These are phyloP conservation scores for Phellopilus nigrolimitatus DNA, from an alignment of 1,284 basidiomycete genomes.

Conservation along the genomic window DNA sequence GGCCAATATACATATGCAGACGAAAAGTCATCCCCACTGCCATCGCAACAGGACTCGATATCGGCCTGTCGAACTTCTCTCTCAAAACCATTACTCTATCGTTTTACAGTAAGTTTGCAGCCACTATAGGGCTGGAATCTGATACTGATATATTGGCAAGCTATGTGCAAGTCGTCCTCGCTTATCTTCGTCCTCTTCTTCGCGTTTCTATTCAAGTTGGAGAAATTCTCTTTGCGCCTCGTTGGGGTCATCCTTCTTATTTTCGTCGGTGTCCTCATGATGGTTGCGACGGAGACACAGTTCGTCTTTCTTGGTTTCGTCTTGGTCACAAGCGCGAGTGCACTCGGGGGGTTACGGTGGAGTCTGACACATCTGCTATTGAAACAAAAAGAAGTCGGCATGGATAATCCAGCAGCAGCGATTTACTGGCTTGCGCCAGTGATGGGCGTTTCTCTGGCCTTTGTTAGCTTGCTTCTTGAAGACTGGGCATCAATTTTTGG, in stretches of 20 bases:
- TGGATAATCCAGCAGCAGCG: constrained; percentile 91
- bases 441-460: constrained; percentile 75
- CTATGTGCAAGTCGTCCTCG: constrained; percentile 98
- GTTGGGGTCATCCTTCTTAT: constrained; percentile 88
- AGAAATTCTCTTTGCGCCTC: constrained; percentile 81
- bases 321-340: constrained; percentile 86
- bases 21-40: constrained; percentile 85
- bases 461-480: constrained; percentile 70
- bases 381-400: constrained; percentile 79
- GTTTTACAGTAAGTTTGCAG: constrained; percentile 80
- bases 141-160: constrained; percentile 38
- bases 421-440: constrained; percentile 92
- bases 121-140: not conserved
- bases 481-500: constrained; percentile 70
- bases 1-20: constrained; percentile 41
- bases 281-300: constrained; percentile 92
- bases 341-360: constrained; percentile 90
- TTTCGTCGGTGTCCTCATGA: constrained; percentile 85
- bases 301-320: constrained; percentile 86
- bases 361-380: constrained; percentile 89
- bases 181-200: constrained; percentile 92
- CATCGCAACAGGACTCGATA: constrained; percentile 85
- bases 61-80: constrained; percentile 91
- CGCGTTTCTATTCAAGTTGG: constrained; percentile 89
- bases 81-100: constrained; percentile 91